These are phyloP conservation scores for Pseudocercospora fuligena DNA, from an alignment of 2,329 filamentous ascomycete genomes.

Conservation along the genomic window DNA sequence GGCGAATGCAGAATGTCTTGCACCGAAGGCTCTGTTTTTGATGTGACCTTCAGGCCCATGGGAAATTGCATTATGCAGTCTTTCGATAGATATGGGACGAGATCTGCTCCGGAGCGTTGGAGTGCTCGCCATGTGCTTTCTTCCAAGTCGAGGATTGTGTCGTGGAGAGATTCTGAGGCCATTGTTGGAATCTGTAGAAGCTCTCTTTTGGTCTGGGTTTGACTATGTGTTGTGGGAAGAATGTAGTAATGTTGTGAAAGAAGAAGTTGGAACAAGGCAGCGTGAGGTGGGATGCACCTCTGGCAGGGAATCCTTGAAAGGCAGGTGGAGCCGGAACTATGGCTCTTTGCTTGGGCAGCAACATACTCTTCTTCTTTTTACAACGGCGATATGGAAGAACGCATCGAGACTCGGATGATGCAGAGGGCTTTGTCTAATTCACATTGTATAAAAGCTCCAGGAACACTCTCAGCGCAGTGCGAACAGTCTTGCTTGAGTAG, in stretches of 20 bases:
- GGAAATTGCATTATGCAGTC: constrained; percentile 37
- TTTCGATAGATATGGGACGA: constrained; percentile 34
- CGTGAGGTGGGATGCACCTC: not conserved
- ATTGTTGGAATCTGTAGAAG: not conserved
- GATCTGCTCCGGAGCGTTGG: constrained; percentile 29
- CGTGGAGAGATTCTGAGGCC: constrained; percentile 19
- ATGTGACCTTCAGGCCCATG: constrained; percentile 37
- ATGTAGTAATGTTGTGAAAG: not conserved
- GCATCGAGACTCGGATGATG: too few species aligned
- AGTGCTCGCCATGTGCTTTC: constrained; percentile 39
- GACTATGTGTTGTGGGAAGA: not conserved
- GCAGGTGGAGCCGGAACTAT: not conserved
- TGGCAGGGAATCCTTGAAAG: constrained; percentile 3
- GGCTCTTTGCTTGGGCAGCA: not conserved
- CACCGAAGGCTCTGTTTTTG: constrained; percentile 33
- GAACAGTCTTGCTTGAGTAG: too few species aligned
- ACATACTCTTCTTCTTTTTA: not conserved
- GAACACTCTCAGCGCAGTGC: too few species aligned
- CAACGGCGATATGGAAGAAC: not conserved
- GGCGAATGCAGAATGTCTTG: constrained; percentile 35
- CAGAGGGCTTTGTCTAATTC: too few species aligned
- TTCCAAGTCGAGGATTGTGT: constrained; percentile 35
- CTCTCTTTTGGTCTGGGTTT: not conserved
- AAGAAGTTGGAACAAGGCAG: constrained; percentile 2
- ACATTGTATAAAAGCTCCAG: too few species aligned